Percentiles rank a stretch among this genome's conserved stretches.
Evolutionary conservation across 805 yeast genomes (phyloP).

Genomic region (Starmera dryadoides): DNA sequence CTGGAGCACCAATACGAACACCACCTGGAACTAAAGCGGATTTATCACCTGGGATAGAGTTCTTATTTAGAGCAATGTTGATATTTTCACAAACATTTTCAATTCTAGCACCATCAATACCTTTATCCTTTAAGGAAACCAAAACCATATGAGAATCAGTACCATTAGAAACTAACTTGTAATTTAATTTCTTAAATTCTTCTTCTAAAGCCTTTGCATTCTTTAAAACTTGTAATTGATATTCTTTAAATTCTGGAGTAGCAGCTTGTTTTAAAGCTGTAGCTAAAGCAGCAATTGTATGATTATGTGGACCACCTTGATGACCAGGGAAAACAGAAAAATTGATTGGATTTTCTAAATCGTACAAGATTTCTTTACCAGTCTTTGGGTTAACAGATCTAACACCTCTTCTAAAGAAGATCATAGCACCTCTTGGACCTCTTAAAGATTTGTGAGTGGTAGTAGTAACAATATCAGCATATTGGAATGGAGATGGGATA

Average conservation of each 20-base stretch:
- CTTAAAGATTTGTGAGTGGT: constrained; percentile 98
- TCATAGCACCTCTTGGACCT: constrained; percentile 99
- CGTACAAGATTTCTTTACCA: constrained; percentile 87
- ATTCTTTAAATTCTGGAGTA: constrained; percentile 83
- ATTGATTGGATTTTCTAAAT: constrained; percentile 91
- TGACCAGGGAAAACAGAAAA: constrained; percentile 99
- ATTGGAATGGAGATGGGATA: constrained; percentile 92
- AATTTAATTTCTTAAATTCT: constrained; percentile 65
- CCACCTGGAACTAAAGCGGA: constrained; percentile 97
- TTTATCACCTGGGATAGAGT: constrained; percentile 96
- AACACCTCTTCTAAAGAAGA: constrained; percentile 94
- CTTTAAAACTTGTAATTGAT: constrained; percentile 81
- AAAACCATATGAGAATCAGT: constrained; percentile 97
- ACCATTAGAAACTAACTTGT: constrained; percentile 84
- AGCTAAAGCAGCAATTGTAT: constrained; percentile 95
- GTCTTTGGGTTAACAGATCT: constrained; percentile 81
- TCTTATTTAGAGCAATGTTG: constrained; percentile 94
- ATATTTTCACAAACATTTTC: constrained; percentile 92
- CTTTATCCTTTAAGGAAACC: constrained; percentile 80
- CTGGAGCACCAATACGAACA: constrained; percentile 96
- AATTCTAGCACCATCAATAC: constrained; percentile 94
- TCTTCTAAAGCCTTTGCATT: constrained; percentile 81
- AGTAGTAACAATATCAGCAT: constrained; percentile 96
- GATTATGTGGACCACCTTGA: constrained; percentile 99
- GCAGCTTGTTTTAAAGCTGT: constrained; percentile 94